Evolutionary conservation across 1,284 basidiomycete genomes (phyloP), one percentile per base, ranked within the genome.

Genomic region (Ceratobasidium theobromae): DNA sequence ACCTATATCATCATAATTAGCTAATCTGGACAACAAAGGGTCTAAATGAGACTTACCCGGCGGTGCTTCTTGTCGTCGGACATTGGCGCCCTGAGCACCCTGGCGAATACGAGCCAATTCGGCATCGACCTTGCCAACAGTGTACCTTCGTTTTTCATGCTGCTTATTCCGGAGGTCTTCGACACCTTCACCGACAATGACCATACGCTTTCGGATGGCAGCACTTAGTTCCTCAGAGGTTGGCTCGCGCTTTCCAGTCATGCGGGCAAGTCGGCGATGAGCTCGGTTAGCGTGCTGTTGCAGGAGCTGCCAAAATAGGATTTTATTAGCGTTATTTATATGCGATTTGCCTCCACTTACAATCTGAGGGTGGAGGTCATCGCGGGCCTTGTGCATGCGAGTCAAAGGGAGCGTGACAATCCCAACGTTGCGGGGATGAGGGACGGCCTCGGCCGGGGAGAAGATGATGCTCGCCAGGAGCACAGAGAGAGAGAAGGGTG

Each of bases 241-340:
- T 8, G 74, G 78, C 14, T 77, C 76, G 48, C 81, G 82, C 46
- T 49, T 62, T 18, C 86, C 84, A 6, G 82, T 84, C 84, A 91
- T 88, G 64, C 81, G 85, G 3, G 88, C 87, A 66, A 85, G 79
- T 65, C 89, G 87, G 67, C 80, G 82, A 67, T 83, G 77, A 64
- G 82, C 80, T 57, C 84, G 83, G 76, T 90, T 91, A 69, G 88
- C 82, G 72, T 87, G 80, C 75, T 87, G 89, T 75, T 90, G 88
- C 49, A 86, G 76, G 65, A 82, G 75, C 89, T 91, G 72, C n/a
- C n/a, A n/a, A n/a, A n/a, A n/a, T n/a, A n/a, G n/a, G n/a, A n/a
- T n/a, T n/a, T 41, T 43, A 45, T 55, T 3, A 58, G 45, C 46
- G 32, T 32, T 12, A 28, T 28, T 52, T n/a, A 21, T 16, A 35